A percentile compares a stretch with the other conserved stretches of the same genome.
Evolutionary conservation across 345 rosid genomes (phyloP).

Genomic region (Lenwebbia sp.): DNA sequence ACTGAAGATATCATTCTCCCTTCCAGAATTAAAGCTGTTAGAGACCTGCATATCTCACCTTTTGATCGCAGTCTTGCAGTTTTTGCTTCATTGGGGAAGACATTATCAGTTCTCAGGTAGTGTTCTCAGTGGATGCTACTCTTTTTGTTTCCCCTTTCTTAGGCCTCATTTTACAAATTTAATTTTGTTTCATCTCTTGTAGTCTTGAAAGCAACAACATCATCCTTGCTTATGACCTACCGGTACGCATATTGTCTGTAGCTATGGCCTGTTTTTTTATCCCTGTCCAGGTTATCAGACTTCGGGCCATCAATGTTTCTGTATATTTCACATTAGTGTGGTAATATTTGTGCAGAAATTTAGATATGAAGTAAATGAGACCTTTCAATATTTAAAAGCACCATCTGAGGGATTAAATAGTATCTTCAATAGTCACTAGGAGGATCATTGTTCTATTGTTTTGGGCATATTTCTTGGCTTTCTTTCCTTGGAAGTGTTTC

Average conservation of each 20-base stretch:
- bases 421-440: not conserved
- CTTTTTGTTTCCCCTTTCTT: not conserved
- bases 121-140: not conserved
- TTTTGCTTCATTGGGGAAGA: conserved; percentile 74
- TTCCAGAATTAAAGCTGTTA: conserved; percentile 46
- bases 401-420: no score
- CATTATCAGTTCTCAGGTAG: conserved; percentile 66
- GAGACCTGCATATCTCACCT: conserved; percentile 73
- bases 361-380: not conserved
- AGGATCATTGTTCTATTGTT: not conserved
- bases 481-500: not conserved
- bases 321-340: not conserved
- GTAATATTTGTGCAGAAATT: not conserved
- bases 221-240: conserved; percentile 58
- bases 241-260: conserved; percentile 23
- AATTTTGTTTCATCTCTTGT: conserved; percentile 11
- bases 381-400: not conserved
- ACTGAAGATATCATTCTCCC: conserved; percentile 58
- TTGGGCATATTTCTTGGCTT: not conserved
- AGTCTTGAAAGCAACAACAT: conserved; percentile 71
- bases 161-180: conserved; percentile 1
- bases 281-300: not conserved
- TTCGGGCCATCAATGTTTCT: not conserved
- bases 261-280: not conserved
- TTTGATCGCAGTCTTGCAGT: conserved; percentile 40